phyloP scores from a whole-genome alignment of 768 basidiomycete genomes.

The Tricholoma bakamatsutake region DNA sequence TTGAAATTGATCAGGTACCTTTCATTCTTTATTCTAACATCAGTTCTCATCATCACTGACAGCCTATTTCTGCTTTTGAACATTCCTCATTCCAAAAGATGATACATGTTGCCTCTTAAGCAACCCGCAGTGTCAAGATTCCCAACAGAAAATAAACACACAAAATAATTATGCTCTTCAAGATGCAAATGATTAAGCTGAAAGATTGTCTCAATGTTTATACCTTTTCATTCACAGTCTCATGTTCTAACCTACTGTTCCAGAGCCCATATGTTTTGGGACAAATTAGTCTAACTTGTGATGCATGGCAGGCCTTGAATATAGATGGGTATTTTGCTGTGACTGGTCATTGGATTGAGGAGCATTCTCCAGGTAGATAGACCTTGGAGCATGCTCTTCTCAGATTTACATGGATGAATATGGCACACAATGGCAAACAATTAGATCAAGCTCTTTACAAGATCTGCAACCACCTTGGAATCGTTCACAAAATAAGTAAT shows the following conservation, averaged over 20 bases:
- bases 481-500: constrained; percentile 24
- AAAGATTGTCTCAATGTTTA: constrained; percentile 10
- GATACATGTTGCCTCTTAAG: constrained; percentile 18
- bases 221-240: not conserved
- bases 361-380: constrained; percentile 20
- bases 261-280: constrained; percentile 2
- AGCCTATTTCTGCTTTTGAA: constrained; percentile 10
- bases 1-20: constrained; percentile 29
- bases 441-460: constrained; percentile 29
- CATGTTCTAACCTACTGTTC: not conserved
- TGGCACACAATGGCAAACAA: constrained; percentile 27
- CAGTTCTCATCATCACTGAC: not conserved
- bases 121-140: constrained; percentile 22
- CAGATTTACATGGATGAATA: constrained; percentile 32
- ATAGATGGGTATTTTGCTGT: constrained; percentile 33
- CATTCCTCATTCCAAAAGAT: constrained; percentile 25
- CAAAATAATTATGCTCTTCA: constrained; percentile 19
- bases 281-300: constrained; percentile 25
- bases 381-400: constrained; percentile 22
- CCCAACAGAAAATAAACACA: constrained; percentile 19
- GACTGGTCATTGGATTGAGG: constrained; percentile 35
- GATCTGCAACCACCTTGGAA: constrained; percentile 19
- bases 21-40: not conserved
- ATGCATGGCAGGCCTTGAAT: constrained; percentile 36
- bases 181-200: not conserved